Percentiles rank a stretch among this genome's conserved stretches.
phyloP scores from a whole-genome alignment of 225 moss, liverwort and hornwort genomes.

The Climacium dendroides region DNA sequence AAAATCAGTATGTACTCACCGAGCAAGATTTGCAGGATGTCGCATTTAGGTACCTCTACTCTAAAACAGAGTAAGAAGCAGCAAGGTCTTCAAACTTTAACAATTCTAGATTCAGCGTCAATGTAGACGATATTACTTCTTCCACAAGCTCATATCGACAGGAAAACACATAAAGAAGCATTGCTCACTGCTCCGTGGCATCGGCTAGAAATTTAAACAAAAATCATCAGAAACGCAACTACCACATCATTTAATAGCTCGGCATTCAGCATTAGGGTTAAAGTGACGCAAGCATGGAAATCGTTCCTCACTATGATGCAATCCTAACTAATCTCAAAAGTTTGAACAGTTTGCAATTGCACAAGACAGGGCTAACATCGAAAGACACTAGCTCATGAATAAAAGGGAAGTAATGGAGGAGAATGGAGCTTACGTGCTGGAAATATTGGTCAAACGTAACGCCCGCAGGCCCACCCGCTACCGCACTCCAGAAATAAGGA shows the following conservation, averaged over 20 bases:
- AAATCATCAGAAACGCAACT: neutral
- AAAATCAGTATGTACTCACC: neutral
- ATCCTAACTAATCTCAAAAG: neutral
- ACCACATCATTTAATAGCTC: neutral
- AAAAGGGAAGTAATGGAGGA: neutral
- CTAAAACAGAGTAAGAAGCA: neutral
- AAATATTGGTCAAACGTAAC: conserved; percentile 68
- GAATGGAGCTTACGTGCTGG: conserved; percentile 52
- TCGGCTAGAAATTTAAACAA: neutral
- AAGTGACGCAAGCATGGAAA: neutral
- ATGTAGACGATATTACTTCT: neutral
- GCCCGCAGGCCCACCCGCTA: conserved; percentile 6
- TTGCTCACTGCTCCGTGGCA: neutral
- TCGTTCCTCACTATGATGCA: neutral
- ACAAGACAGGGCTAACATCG: neutral
- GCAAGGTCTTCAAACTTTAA: neutral
- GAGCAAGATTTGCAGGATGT: neutral
- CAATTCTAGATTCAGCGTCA: neutral
- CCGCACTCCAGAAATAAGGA: conserved; percentile 84
- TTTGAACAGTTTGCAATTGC: neutral
- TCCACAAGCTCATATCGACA: neutral
- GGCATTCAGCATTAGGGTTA: neutral
- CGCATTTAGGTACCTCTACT: neutral
- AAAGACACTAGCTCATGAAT: neutral
- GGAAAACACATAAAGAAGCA: neutral